phyloP scores from a whole-genome alignment of 352 stramenopile genomes.

The Phytophthora meadii region DNA sequence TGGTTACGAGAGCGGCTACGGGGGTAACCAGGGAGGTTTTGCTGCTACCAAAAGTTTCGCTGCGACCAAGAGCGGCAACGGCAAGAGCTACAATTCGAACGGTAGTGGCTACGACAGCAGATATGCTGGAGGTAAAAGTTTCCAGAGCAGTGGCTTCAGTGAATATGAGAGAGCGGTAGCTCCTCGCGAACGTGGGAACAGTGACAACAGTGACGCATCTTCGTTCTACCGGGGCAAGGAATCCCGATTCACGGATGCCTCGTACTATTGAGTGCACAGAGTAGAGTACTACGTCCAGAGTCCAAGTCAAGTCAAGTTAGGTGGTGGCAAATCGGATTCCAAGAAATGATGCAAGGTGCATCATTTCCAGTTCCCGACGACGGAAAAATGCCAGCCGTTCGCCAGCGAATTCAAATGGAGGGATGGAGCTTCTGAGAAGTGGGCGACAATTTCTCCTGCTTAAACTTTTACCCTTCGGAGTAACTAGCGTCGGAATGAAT shows the following conservation, averaged over 20 bases:
- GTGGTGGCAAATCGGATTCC: background rate
- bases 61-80: constrained; percentile 21
- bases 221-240: constrained; percentile 39
- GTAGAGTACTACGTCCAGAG: constrained; percentile 19
- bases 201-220: constrained; percentile 35
- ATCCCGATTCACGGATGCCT: constrained; percentile 37
- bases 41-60: constrained; percentile 22
- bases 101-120: constrained; percentile 38
- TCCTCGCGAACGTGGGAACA: constrained; percentile 15
- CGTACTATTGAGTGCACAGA: constrained; percentile 33
- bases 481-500: constrained; percentile 39
- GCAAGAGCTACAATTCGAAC: constrained; percentile 26
- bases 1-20: constrained; percentile 28
- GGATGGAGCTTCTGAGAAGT: constrained; percentile 12
- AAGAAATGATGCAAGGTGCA: constrained; percentile 6
- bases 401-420: constrained; percentile 20
- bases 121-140: constrained; percentile 28
- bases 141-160: constrained; percentile 53
- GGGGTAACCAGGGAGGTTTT: constrained; percentile 20
- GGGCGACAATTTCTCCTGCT: constrained; percentile 1
- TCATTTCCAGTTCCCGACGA: constrained; percentile 4
- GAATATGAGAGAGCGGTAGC: constrained; percentile 30
- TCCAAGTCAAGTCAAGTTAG: constrained; percentile 15
- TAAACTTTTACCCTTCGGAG: constrained; percentile 6
- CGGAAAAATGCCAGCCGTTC: constrained; percentile 4